Percentiles rank a stretch among this genome's conserved stretches.
phyloP scores from a whole-genome alignment of 2,329 filamentous ascomycete genomes.

The Clonostachys sp. region DNA sequence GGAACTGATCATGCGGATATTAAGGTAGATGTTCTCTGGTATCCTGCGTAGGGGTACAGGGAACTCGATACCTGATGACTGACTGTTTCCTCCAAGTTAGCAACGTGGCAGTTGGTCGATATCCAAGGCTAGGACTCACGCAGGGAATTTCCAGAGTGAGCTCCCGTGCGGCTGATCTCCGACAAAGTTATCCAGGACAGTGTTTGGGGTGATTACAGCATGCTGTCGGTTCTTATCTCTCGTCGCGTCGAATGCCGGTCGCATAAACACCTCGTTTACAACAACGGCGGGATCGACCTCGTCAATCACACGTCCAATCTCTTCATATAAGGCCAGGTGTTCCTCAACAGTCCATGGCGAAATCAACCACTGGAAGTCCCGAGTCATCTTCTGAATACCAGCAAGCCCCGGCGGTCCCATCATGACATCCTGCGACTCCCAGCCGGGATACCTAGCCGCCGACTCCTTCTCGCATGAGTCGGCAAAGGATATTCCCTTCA shows the following conservation, averaged over 20 bases:
- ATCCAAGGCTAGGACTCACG: conserved; percentile 16
- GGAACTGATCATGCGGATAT: conserved; percentile 18
- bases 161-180: conserved; percentile 29
- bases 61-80: conserved; percentile 34
- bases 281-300: conserved; percentile 22
- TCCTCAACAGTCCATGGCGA: conserved; percentile 21
- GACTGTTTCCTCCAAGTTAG: conserved; percentile 20
- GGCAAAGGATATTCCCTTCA: background rate
- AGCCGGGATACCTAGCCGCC: conserved; percentile 3
- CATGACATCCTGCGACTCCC: conserved; percentile 18
- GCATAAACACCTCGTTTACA: conserved; percentile 21
- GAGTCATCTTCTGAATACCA: conserved; percentile 5
- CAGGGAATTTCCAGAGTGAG: conserved; percentile 32
- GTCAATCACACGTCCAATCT: conserved; percentile 15
- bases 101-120: background rate
- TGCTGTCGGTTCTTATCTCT: conserved; percentile 15
- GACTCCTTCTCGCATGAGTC: background rate
- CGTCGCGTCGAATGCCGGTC: conserved; percentile 14
- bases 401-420: conserved; percentile 7
- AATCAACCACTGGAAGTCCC: conserved; percentile 11
- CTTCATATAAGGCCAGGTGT: conserved; percentile 16
- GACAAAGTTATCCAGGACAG: conserved; percentile 29
- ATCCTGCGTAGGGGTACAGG: conserved; percentile 33
- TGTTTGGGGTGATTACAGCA: conserved; percentile 36
- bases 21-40: conserved; percentile 23